phyloP scores from a whole-genome alignment of 1,284 basidiomycete species.

The Melampsora americana region DNA sequence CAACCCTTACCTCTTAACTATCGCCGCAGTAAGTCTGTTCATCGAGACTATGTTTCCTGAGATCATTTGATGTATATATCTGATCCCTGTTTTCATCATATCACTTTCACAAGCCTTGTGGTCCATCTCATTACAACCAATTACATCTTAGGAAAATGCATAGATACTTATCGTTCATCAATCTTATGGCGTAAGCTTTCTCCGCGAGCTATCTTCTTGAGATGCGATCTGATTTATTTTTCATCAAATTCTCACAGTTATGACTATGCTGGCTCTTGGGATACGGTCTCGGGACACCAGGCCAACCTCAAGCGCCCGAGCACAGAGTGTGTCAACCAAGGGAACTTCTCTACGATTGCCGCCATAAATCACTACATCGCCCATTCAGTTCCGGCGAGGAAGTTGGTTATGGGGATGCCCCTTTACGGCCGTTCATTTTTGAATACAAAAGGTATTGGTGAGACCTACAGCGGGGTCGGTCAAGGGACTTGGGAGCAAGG shows the following conservation, averaged over 20 bases:
- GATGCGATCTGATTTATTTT: background rate
- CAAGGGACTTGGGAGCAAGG: conserved; percentile 42
- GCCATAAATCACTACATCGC: conserved; percentile 36
- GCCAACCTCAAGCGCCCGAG: conserved; percentile 30
- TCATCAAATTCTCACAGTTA: conserved; percentile 16
- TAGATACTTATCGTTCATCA: conserved; percentile 40
- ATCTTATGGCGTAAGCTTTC: conserved; percentile 42
- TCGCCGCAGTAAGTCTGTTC: conserved; percentile 31
- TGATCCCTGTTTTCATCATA: conserved; percentile 16
- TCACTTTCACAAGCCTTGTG: conserved; percentile 35
- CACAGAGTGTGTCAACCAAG: conserved; percentile 30
- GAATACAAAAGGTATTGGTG: conserved; percentile 38
- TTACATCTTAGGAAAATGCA: conserved; percentile 34
- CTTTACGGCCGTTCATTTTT: conserved; percentile 44
- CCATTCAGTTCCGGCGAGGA: conserved; percentile 29
- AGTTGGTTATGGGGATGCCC: conserved; percentile 43
- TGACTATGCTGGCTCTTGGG: conserved; percentile 45
- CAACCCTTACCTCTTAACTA: conserved; percentile 32
- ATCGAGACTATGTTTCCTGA: background rate
- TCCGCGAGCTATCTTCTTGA: background rate
- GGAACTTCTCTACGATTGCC: conserved; percentile 39
- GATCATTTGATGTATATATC: background rate
- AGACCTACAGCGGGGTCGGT: conserved; percentile 39
- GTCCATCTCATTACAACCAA: conserved; percentile 43
- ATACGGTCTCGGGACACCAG: conserved; percentile 42